Base-by-base conservation (phyloP, 768 basidiomycete species). In the Leccinum disarticulatum region DNA sequence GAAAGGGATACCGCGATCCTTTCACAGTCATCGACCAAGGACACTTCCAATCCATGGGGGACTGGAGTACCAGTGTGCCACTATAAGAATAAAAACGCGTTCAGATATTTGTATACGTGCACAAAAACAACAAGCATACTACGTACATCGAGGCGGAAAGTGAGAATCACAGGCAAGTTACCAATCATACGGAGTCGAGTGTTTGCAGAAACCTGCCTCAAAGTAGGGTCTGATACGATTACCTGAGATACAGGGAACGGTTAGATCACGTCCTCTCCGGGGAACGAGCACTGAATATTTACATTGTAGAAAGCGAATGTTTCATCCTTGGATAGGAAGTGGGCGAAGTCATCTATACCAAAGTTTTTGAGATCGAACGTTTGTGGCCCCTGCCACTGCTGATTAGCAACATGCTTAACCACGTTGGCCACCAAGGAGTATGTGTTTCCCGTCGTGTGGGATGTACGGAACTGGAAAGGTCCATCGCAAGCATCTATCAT, bases 391-490 rank as follows among this genome's bases (percentile, higher is more conserved):
- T 31, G 31, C 13, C 25, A 25, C 31, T 31, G 9, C 31, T 31
- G 31, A 31, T 31, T 31, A 31, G 31, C 38, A 19, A 15, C 13
- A 15, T 30, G 38, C 3, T 59, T 55, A 3, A 54, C 38, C 3
- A 62, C 49, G 11, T 60, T 31, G 17, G 61, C 58, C 19, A 62
- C 52, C 58, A 62, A 56, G 31, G 61, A 60, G 31, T 54, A 50
- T 28, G 55, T 19, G 5, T 46, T 49, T 33, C 61, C 55, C 2
- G 48, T 33, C n/a, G 13, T 17, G 36, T 62, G 52, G 6, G 58
- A 36, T 14, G 61, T 58, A 15, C 61, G 55, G 54, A 62, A 60
- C 25, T 27, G 46, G 3, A 62, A 4, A 31, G 46, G 58, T 13
- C 27, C 11, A 7, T 30, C 43, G 5, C 51, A 53, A 27, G 52